phyloP scores from a whole-genome alignment of 495 filamentous ascomycete species.

The Annulohypoxylon moriforme region DNA sequence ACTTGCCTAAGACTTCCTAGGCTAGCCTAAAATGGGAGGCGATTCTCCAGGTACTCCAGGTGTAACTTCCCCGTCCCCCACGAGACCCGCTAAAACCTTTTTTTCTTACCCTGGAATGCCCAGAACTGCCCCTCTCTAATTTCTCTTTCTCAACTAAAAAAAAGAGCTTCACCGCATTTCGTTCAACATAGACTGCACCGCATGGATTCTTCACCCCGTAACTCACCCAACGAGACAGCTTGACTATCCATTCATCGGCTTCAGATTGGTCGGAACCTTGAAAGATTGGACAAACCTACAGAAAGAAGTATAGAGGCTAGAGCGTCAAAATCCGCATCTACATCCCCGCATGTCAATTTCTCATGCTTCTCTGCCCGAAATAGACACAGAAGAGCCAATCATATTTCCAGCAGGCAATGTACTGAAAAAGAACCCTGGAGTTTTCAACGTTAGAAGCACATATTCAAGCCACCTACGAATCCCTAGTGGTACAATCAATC shows the following conservation, averaged over 20 bases:
- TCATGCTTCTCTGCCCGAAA: conserved; percentile 33
- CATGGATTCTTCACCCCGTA: conserved; percentile 28
- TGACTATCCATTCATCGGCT: conserved; percentile 2
- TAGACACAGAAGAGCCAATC: conserved; percentile 30
- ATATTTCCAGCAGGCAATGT: not conserved
- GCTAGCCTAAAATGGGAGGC: not conserved
- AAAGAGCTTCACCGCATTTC: conserved; percentile 41
- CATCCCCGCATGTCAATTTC: conserved; percentile 24
- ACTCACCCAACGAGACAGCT: conserved; percentile 20
- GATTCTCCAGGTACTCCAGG: conserved; percentile 10
- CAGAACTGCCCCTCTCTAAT: conserved; percentile 28
- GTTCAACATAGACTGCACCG: not conserved
- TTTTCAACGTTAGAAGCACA: conserved; percentile 23
- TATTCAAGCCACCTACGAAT: conserved; percentile 34
- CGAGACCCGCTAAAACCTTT: conserved; percentile 3
- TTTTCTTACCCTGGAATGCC: conserved; percentile 5
- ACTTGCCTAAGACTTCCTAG: not conserved
- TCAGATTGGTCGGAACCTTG: conserved; percentile 21
- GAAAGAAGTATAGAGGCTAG: conserved; percentile 1
- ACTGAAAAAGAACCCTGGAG: conserved; percentile 2
- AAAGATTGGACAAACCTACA: conserved; percentile 10
- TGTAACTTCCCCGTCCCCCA: conserved; percentile 24
- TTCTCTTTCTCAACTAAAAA: conserved; percentile 18
- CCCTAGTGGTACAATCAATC: conserved; percentile 34
- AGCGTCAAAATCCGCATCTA: conserved; percentile 10